Conservation (phyloP, 257 asterid species). For the Coffea eugenioides region DNA sequence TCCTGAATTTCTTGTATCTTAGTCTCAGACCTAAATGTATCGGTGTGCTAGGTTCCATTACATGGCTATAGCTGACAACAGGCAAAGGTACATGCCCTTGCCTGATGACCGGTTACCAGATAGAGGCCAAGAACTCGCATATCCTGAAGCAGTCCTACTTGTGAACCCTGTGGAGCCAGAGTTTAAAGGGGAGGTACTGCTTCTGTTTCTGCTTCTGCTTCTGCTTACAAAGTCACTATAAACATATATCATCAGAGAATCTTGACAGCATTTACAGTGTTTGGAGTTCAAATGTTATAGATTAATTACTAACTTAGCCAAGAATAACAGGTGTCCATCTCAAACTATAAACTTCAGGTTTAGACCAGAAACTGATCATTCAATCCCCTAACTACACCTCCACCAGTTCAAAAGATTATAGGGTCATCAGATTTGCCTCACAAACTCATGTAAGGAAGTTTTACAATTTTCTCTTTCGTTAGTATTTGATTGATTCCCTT, state of each 20-base stretch:
- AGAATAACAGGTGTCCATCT: not conserved
- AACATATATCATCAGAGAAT: no score
- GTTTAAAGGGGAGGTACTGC: slow-evolving; percentile 60
- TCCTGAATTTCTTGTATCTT: no score
- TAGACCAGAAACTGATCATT: not conserved
- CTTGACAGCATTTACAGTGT: not conserved
- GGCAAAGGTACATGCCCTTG: slow-evolving; percentile 67
- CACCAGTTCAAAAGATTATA: not conserved
- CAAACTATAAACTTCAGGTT: not conserved
- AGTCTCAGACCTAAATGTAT: slow-evolving; percentile 3
- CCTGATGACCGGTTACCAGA: slow-evolving; percentile 71
- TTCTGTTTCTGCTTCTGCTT: not conserved
- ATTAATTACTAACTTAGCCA: not conserved
- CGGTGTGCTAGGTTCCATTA: slow-evolving; percentile 52
- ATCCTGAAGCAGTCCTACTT: slow-evolving; percentile 78
- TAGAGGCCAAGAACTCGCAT: slow-evolving; percentile 59
- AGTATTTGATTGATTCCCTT: not conserved
- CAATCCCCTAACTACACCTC: not conserved
- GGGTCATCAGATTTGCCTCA: not conserved
- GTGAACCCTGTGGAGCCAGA: slow-evolving; percentile 64
- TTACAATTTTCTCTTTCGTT: not conserved
- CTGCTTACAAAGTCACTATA: no score
- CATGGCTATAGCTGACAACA: slow-evolving; percentile 72
- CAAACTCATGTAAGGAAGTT: not conserved
- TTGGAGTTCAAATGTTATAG: not conserved